Evolutionary conservation across 2,329 filamentous ascomycete genomes (phyloP).

Genomic region (Akanthomyces muscarius): DNA sequence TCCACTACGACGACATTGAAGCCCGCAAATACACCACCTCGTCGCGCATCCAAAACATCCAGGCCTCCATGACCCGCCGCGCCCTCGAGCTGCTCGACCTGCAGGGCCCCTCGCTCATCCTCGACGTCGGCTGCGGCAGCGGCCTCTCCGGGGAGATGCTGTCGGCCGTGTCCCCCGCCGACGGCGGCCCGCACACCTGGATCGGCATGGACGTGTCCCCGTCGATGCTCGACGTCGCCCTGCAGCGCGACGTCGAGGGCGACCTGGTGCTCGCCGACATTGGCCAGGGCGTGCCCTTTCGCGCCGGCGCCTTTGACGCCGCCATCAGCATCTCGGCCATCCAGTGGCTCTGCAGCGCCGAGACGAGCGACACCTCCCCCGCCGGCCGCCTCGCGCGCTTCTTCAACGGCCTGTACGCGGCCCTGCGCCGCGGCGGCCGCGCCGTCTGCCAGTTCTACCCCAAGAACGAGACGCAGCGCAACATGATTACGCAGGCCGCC

Average conservation of each 20-base stretch:
- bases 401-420: constrained; percentile 88
- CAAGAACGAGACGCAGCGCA: constrained; percentile 86
- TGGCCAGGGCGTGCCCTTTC: constrained; percentile 91
- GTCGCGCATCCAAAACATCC: constrained; percentile 92
- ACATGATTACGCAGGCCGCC: constrained; percentile 87
- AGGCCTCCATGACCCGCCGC: constrained; percentile 89
- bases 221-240: constrained; percentile 93
- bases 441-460: constrained; percentile 98
- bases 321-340: constrained; percentile 92
- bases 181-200: constrained; percentile 88
- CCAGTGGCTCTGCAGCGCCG: constrained; percentile 98
- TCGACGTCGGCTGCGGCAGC: constrained; percentile 95
- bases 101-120: constrained; percentile 73
- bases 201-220: constrained; percentile 94
- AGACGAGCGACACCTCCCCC: constrained; percentile 78
- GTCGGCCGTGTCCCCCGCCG: constrained; percentile 61
- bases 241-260: constrained; percentile 87
- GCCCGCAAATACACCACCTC: constrained; percentile 96
- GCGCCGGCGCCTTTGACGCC: constrained; percentile 87
- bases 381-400: constrained; percentile 76
- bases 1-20: constrained; percentile 95
- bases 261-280: constrained; percentile 94
- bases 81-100: constrained; percentile 90
- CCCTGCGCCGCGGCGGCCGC: constrained; percentile 74
- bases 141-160: constrained; percentile 93